These are phyloP conservation scores for Xanthoconium stramineum DNA, from an alignment of 768 basidiomycete genomes.

Conservation along the genomic window DNA sequence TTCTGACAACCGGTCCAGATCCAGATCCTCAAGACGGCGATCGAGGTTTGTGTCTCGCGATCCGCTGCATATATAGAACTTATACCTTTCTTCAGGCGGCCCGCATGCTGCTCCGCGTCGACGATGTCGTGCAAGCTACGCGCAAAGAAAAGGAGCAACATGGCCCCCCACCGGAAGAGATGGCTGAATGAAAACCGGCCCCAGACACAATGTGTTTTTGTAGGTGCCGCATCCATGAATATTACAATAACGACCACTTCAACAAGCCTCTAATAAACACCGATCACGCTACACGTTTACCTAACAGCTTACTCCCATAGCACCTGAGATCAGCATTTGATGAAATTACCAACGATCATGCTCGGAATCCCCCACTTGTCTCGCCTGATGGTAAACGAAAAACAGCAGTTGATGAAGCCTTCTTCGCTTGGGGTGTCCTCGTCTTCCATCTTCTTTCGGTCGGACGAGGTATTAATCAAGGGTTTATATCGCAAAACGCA, in stretches of 20 bases:
- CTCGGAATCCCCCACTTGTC: slow-evolving; percentile 86
- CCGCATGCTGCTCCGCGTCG: slow-evolving; percentile 87
- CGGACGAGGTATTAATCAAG: slow-evolving; percentile 39
- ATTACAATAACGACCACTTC: slow-evolving; percentile 10
- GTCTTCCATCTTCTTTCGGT: slow-evolving; percentile 29
- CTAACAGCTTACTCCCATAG: background rate
- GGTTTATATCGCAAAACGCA: slow-evolving; percentile 86
- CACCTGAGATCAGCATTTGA: slow-evolving; percentile 48
- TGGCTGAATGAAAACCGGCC: slow-evolving; percentile 28
- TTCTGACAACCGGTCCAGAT: slow-evolving; percentile 45
- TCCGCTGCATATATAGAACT: background rate
- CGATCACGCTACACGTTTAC: slow-evolving; percentile 1
- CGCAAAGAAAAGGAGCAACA: slow-evolving; percentile 60
- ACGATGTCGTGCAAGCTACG: slow-evolving; percentile 90
- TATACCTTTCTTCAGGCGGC: slow-evolving; percentile 54
- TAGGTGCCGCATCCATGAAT: slow-evolving; percentile 9
- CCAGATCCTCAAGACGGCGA: slow-evolving; percentile 95
- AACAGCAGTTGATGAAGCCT: slow-evolving; percentile 80
- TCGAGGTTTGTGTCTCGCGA: slow-evolving; percentile 58
- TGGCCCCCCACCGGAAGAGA: slow-evolving; percentile 55
- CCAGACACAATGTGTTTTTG: background rate
- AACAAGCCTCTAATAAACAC: slow-evolving; percentile 6
- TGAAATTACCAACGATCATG: slow-evolving; percentile 90
- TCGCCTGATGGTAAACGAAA: slow-evolving; percentile 85
- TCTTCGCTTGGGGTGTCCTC: slow-evolving; percentile 50